Percentiles rank a stretch among this genome's conserved stretches.
Conservation (phyloP, 306 rosid species). For the Cucumis cinereus region DNA sequence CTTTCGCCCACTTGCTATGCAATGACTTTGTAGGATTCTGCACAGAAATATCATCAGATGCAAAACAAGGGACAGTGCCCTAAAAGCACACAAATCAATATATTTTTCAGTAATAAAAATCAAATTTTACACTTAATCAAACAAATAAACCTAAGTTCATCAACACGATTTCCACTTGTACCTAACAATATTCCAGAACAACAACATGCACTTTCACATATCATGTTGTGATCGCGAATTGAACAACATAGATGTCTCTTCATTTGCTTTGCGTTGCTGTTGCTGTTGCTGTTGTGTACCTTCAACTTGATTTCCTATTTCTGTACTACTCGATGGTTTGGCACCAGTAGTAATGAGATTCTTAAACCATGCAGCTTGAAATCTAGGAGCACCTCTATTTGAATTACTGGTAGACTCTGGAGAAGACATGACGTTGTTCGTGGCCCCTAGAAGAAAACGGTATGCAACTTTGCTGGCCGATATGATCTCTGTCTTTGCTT, state of each 20-base stretch:
- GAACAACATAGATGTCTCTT: constrained; percentile 18
- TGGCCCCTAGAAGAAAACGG: constrained; percentile 62
- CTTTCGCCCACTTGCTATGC: background rate
- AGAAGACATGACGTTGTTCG: constrained; percentile 41
- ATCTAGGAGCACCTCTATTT: constrained; percentile 51
- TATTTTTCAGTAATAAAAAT: constrained; percentile 27
- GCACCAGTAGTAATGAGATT: constrained; percentile 68
- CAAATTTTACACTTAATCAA: constrained; percentile 44
- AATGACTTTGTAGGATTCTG: background rate
- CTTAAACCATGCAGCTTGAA: constrained; percentile 84
- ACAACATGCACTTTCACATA: constrained; percentile 20
- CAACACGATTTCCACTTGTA: constrained; percentile 17
- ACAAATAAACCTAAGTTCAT: constrained; percentile 30
- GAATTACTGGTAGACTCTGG: constrained; percentile 53
- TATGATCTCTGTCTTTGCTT: constrained; percentile 89
- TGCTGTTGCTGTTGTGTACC: constrained; percentile 13
- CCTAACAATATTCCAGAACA: constrained; percentile 12
- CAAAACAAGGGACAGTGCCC: background rate
- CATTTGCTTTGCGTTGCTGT: constrained; percentile 14
- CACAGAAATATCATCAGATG: background rate
- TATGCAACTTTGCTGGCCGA: constrained; percentile 95
- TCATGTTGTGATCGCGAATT: constrained; percentile 23
- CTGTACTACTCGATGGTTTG: constrained; percentile 74
- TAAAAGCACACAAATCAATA: background rate
- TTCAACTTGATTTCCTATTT: constrained; percentile 41